Evolutionary conservation across 1,139 yeast genomes (phyloP).

Genomic region (Komagataea norvegica): DNA sequence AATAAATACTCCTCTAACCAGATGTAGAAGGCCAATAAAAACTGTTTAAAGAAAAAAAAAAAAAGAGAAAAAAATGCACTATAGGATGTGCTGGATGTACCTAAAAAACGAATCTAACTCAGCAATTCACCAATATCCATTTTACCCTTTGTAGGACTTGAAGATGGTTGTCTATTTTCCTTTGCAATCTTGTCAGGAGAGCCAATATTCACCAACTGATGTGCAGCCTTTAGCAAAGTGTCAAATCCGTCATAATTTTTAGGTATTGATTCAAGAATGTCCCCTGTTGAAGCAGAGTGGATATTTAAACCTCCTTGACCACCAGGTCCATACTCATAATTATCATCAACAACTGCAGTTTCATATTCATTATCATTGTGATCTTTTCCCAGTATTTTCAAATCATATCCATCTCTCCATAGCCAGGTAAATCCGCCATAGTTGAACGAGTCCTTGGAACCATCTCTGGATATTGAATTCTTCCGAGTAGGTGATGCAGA

Average conservation of each 20-base stretch:
- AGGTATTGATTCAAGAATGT: conserved; percentile 12
- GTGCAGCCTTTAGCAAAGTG: conserved; percentile 23
- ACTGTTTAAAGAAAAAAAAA: not conserved
- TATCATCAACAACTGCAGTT: not conserved
- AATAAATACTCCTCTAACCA: too few relatives aligned
- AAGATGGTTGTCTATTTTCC: too few relatives aligned
- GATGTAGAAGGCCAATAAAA: too few relatives aligned
- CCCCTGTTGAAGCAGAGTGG: not conserved
- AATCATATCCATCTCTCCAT: conserved; percentile 22
- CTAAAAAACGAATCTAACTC: too few relatives aligned
- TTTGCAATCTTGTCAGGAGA: too few relatives aligned
- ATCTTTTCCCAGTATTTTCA: conserved; percentile 21
- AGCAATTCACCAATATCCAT: conserved; percentile 20
- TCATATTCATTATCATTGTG: not conserved
- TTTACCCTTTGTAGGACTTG: conserved; percentile 8
- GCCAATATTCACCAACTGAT: conserved; percentile 19
- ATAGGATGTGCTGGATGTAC: not conserved
- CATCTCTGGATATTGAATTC: not conserved
- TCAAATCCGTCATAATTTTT: conserved; percentile 22
- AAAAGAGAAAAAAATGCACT: not conserved
- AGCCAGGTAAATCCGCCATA: conserved; percentile 28
- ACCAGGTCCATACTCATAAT: conserved; percentile 4
- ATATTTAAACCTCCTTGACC: too few relatives aligned
- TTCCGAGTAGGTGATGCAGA: conserved; percentile 11
- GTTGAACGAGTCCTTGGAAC: conserved; percentile 13